Percentiles rank a stretch among this genome's conserved stretches.
These are phyloP conservation scores for Apium graveolens DNA, from an alignment of 129 eudicot genomes.

Conservation along the genomic window DNA sequence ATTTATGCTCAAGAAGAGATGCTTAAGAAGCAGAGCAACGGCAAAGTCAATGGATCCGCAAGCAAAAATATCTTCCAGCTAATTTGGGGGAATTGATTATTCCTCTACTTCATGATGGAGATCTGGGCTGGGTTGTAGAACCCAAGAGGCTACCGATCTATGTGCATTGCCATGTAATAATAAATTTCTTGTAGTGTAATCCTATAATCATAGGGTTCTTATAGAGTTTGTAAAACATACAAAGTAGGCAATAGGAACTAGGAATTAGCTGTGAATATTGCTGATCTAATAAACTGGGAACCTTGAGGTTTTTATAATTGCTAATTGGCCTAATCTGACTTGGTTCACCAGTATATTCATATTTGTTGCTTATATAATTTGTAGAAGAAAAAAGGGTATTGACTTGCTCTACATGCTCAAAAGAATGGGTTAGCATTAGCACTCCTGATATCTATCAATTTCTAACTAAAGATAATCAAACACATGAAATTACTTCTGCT, in stretches of 20 bases:
- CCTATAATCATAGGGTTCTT: not conserved
- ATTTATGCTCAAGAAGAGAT: conserved; percentile 72
- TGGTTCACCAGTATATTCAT: too few relatives aligned
- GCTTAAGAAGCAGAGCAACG: conserved; percentile 61
- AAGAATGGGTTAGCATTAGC: too few relatives aligned
- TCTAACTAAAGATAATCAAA: too few relatives aligned
- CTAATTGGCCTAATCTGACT: not conserved
- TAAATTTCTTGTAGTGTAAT: not conserved
- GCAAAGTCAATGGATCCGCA: conserved; percentile 51
- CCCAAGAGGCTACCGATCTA: not conserved
- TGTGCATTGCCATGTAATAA: not conserved
- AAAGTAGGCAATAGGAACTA: not conserved
- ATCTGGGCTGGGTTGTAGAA: not conserved
- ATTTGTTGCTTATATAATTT: too few relatives aligned
- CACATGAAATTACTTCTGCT: too few relatives aligned
- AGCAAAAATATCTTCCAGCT: conserved; percentile 81
- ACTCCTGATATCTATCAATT: too few relatives aligned
- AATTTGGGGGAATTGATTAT: conserved; percentile 56
- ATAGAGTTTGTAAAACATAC: not conserved
- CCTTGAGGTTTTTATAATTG: not conserved
- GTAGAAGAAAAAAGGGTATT: too few relatives aligned
- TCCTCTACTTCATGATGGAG: not conserved
- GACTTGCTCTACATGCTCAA: too few relatives aligned
- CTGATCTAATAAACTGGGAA: not conserved
- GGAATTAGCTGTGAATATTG: not conserved